Evolutionary conservation across 73 alveolate species (phyloP), one percentile per base, ranked within the genome.

Genomic region (Tetrahymena elliotti): DNA sequence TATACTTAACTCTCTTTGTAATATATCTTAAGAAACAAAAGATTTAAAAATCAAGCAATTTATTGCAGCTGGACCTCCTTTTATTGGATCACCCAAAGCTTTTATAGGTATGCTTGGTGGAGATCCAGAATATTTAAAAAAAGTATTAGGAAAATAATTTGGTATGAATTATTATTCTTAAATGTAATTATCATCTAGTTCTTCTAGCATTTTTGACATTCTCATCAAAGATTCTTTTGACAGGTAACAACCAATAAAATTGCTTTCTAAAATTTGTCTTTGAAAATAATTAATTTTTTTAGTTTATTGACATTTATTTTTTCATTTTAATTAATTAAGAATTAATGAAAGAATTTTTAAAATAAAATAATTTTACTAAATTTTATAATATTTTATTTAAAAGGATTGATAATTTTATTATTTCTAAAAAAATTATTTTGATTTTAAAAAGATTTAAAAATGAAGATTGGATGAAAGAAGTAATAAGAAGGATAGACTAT

Each of bases 31-130:
- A 94, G 40, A 39, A 53, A 41, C 92, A 16, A 94, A 94, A 83
- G 41, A 82, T 15, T 36, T 38, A 37, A 41, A 52, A 7, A 39
- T 94, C 10, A 93, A 93, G 16, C 18, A 83, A 24, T 41, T 94
- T 83, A 27, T 94, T 52, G 83, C 96, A 7, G 93, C 93, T 84
- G 96, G 96, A 20, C 94, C 94, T 40, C 96, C 96, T 40, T 94
- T 83, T 37, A 36, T 94, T 24, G 96, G 96, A 24, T 34, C 96
- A 83, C 83, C 96, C n/a, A 94, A 94, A 53, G 94, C 94, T 4
- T 37, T 94, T n/a, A 83, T 68, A 36, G 52, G 93, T 16, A 68
- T 83, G 54, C 93, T 94, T 37, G 96, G 96, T 31, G 96, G 96
- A 33, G 96, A 94, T 94, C 93, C 93, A 84, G 52, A 35, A 10